Evolutionary conservation across 2,329 filamentous ascomycete genomes (phyloP), one percentile per base, ranked within the genome.

Genomic region (Aspergillus sojae): DNA sequence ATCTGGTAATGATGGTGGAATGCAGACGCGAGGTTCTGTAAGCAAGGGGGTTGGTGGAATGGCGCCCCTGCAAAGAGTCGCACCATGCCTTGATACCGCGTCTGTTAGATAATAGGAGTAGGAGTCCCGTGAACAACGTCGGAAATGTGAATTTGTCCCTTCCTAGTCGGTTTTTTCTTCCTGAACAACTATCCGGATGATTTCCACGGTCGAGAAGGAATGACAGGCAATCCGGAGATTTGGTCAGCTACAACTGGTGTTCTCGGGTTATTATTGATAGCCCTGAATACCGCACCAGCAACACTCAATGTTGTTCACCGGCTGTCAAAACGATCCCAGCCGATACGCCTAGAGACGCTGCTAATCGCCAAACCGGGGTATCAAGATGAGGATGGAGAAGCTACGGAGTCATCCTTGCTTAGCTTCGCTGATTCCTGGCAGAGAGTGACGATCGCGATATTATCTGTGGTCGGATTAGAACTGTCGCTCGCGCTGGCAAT

Each of bases 331-430:
- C 63, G 55, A 53, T 28, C 46, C 36, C 52, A 36, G 23, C 56
- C 57, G 26, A 63, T 64, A 2, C 65, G 43, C 6, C 65, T 67
- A 9, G 69, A 72, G 48, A 70, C 67, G n/a, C 66, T 70, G 41
- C 58, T 61, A 19, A 23, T 69, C 36, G 66, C 70, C 12, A 70
- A 70, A 16, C 78, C 83, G 12, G 79, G 83, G 14, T 93, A 93
- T 71, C 80, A 88, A 68, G 91, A 94, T 71, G 78, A 83, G 65
- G 91, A 94, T 77, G 91, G 91, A 56, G 82, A 84, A 66, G 89
- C 89, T 36, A 90, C 88, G 0, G 82, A 86, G 46, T 87, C 90
- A 71, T 87, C 88, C 1, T 74, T 88, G 58, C 82, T 83, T 26
- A 82, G 82, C 45, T 93, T 89, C 72, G 90, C 89, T 32, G 84